phyloP scores from a whole-genome alignment of 495 filamentous ascomycete genomes.

The Xylaria nigripes region DNA sequence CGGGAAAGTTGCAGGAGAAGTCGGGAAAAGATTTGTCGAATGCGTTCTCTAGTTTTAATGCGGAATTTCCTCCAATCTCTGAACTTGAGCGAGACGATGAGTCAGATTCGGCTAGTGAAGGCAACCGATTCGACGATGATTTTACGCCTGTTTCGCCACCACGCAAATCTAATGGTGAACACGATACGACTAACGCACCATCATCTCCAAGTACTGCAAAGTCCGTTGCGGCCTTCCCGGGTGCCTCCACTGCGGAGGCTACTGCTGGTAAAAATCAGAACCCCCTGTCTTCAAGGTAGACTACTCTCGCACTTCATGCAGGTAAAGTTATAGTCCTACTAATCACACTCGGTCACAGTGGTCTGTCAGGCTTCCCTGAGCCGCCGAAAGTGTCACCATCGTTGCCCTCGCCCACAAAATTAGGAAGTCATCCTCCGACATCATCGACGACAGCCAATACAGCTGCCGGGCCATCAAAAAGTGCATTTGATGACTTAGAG shows the following conservation, averaged over 20 bases:
- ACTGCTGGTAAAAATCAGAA: conserved; percentile 11
- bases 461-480: conserved; percentile 28
- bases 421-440: conserved; percentile 18
- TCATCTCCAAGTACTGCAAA: conserved; percentile 27
- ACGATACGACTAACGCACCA: conserved; percentile 17
- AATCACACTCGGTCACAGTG: conserved; percentile 16
- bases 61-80: conserved; percentile 92
- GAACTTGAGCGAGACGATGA: conserved; percentile 76
- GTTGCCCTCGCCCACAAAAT: conserved; percentile 14
- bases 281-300: conserved; percentile 25
- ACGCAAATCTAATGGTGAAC: conserved; percentile 25
- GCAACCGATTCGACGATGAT: conserved; percentile 84
- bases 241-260: conserved; percentile 16
- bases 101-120: conserved; percentile 65
- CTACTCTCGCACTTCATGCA: conserved; percentile 4
- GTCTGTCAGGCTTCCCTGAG: conserved; percentile 23
- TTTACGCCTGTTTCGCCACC: conserved; percentile 68
- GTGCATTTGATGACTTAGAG: conserved; percentile 67
- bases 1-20: conserved; percentile 23
- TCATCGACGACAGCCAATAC: conserved; percentile 22
- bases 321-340: neutral
- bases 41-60: conserved; percentile 40
- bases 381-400: conserved; percentile 23
- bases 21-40: conserved; percentile 25
- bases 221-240: conserved; percentile 11